These are phyloP conservation scores for Aspergillus versicolor DNA, from an alignment of 2,329 filamentous ascomycete genomes.

Conservation along the genomic window DNA sequence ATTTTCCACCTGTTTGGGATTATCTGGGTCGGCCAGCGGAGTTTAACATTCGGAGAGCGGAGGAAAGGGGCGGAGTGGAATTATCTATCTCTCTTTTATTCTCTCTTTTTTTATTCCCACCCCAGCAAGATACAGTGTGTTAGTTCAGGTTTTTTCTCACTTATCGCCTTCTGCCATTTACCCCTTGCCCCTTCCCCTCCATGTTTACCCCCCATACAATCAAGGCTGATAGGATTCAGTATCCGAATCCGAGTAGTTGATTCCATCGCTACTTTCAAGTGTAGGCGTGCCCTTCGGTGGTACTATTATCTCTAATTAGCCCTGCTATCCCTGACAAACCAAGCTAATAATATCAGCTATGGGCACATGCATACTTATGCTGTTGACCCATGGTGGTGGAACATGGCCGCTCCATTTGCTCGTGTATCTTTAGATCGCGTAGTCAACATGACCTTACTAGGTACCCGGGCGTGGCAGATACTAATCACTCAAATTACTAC, in stretches of 20 bases:
- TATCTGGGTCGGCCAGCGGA: constrained; percentile 41
- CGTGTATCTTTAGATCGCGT: too few relatives aligned
- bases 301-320: not conserved
- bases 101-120: constrained; percentile 40
- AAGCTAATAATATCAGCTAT: not conserved
- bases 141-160: constrained; percentile 27
- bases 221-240: constrained; percentile 14
- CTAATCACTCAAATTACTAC: not conserved
- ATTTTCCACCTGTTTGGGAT: constrained; percentile 37
- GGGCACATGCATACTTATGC: not conserved
- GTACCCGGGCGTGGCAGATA: too few relatives aligned
- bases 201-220: constrained; percentile 13
- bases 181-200: constrained; percentile 13
- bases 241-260: constrained; percentile 20
- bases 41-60: constrained; percentile 45
- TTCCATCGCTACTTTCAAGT: not conserved
- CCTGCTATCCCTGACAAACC: not conserved
- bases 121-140: constrained; percentile 41
- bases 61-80: constrained; percentile 41
- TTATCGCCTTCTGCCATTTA: constrained; percentile 19
- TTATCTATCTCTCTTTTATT: constrained; percentile 41
- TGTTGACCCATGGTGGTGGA: too few relatives aligned
- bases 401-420: too few relatives aligned
- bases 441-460: too few relatives aligned
- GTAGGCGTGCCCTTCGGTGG: not conserved